Evolutionary conservation across 169 alveolate genomes (phyloP).

Genomic region (Plasmodium berghei): DNA sequence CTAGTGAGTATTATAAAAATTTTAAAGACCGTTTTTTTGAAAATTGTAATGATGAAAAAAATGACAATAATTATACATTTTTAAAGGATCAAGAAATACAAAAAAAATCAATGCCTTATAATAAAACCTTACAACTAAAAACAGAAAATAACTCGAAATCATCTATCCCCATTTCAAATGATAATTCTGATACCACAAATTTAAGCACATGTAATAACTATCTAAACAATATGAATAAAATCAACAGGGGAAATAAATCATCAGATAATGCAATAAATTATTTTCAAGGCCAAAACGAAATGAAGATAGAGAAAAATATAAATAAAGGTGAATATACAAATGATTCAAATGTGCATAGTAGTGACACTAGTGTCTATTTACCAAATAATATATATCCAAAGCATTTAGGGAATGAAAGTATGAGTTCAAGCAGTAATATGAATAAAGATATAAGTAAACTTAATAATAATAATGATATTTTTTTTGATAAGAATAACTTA

Average conservation of each 20-base stretch:
- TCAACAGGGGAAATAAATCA: too few species aligned
- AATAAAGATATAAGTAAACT: background rate
- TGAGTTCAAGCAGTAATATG: too few species aligned
- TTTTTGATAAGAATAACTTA: background rate
- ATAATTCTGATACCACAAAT: background rate
- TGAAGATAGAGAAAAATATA: background rate
- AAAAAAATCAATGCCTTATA: background rate
- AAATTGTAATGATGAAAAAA: conserved; percentile 3
- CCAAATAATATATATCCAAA: too few species aligned
- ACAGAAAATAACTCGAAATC: background rate
- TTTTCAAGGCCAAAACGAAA: background rate
- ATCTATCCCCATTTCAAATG: conserved; percentile 8
- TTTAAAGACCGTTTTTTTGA: conserved; percentile 38
- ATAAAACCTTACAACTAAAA: background rate
- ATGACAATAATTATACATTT: background rate
- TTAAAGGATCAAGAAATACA: conserved; percentile 1
- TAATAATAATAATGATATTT: background rate
- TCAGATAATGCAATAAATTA: background rate
- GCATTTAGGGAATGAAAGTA: too few species aligned
- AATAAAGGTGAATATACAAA: too few species aligned
- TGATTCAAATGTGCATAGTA: too few species aligned
- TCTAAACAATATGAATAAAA: background rate
- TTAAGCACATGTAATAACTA: background rate
- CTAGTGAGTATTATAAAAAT: conserved; percentile 24
- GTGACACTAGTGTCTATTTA: too few species aligned